These are phyloP conservation scores for Scedosporium boydii DNA, from an alignment of 2,329 filamentous ascomycete genomes.

Conservation along the genomic window DNA sequence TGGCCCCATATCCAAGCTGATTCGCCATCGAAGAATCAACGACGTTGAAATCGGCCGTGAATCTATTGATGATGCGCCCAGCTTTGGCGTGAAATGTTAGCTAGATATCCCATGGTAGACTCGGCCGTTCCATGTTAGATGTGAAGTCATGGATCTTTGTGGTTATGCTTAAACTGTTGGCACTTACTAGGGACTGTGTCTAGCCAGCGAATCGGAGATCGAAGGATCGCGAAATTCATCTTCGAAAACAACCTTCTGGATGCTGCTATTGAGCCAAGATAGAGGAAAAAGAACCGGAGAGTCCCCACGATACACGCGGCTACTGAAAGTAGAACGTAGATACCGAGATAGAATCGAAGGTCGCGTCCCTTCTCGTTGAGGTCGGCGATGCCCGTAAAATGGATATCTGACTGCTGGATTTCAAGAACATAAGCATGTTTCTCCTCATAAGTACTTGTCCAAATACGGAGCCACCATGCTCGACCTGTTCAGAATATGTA, in stretches of 20 bases:
- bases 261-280: background rate
- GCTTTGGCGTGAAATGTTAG: conserved; percentile 19
- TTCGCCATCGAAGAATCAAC: conserved; percentile 45
- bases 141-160: too few relatives aligned
- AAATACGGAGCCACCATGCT: conserved; percentile 58
- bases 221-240: conserved; percentile 57
- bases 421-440: background rate
- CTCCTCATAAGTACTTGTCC: conserved; percentile 41
- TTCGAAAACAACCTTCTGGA: conserved; percentile 45
- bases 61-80: conserved; percentile 67
- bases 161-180: too few relatives aligned
- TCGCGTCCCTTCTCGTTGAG: background rate
- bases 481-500: conserved; percentile 21
- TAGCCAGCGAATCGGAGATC: conserved; percentile 67
- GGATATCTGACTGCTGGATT: background rate
- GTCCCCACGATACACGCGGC: background rate
- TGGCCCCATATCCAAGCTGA: background rate
- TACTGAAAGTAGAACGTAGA: background rate
- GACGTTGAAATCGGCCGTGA: conserved; percentile 67
- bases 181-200: conserved; percentile 56
- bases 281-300: background rate
- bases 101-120: too few relatives aligned
- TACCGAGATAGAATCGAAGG: background rate
- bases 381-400: background rate
- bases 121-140: too few relatives aligned